phyloP scores from a whole-genome alignment of 2,329 filamentous ascomycete genomes.

The Monilinia fructigena region DNA sequence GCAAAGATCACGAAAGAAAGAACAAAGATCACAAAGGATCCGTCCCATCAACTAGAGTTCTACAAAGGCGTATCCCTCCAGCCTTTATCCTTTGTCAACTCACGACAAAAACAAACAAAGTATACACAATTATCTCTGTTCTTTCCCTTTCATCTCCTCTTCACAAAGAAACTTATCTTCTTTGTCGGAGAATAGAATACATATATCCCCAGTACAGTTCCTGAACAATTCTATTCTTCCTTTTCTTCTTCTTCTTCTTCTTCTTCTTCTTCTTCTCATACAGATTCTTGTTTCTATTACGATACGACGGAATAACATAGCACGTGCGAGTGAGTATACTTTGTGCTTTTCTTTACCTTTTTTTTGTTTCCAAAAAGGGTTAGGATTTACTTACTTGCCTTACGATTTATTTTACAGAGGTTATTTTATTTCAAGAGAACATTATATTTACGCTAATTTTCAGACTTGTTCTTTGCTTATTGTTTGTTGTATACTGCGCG shows the following conservation, averaged over 20 bases:
- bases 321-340: neutral
- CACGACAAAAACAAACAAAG: neutral
- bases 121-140: neutral
- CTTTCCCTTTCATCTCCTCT: neutral
- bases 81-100: neutral
- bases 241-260: no score
- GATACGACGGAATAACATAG: neutral
- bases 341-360: neutral
- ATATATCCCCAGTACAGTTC: neutral
- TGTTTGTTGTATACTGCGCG: neutral
- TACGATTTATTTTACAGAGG: neutral
- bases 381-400: neutral
- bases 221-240: conserved; percentile 2
- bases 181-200: conserved; percentile 2
- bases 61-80: neutral
- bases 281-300: neutral
- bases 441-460: neutral
- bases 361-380: no score
- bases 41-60: no score
- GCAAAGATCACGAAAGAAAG: neutral
- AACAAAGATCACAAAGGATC: neutral
- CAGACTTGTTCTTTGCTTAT: neutral
- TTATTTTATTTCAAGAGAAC: no score
- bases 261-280: neutral
- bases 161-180: neutral